Conservation (phyloP, 495 filamentous ascomycete species). For the Talaromyces wortmannii region DNA sequence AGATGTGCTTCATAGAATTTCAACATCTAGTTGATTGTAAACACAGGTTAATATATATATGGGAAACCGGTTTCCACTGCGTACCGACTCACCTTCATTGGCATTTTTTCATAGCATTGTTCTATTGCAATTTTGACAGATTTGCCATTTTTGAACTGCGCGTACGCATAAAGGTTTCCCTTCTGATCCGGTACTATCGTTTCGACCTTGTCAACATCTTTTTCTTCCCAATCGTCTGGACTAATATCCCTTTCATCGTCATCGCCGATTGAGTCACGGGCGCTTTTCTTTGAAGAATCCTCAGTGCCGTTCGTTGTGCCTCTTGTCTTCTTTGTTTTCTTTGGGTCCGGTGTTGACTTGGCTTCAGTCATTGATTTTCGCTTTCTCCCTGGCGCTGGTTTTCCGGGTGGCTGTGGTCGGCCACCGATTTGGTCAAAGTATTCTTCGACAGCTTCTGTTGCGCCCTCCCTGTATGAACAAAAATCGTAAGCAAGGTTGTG, state of each 20-base stretch:
- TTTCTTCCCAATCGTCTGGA: conserved; percentile 11
- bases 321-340: conserved; percentile 19
- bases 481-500: conserved; percentile 11
- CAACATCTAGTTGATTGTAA: conserved; percentile 31
- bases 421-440: conserved; percentile 55
- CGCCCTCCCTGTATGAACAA: conserved; percentile 32
- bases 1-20: conserved; percentile 40
- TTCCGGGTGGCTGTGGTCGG: conserved; percentile 29
- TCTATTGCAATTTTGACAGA: conserved; percentile 29
- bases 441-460: conserved; percentile 42
- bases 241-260: too few species aligned
- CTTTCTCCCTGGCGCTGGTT: conserved; percentile 10
- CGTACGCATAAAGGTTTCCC: conserved; percentile 35
- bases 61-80: too few species aligned
- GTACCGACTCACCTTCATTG: conserved; percentile 18
- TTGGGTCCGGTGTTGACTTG: conserved; percentile 11
- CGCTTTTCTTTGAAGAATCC: conserved; percentile 8
- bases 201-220: conserved; percentile 44
- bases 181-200: conserved; percentile 47
- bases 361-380: conserved; percentile 9
- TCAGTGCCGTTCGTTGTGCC: conserved; percentile 17
- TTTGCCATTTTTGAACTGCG: conserved; percentile 50
- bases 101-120: conserved; percentile 35
- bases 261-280: neutral
- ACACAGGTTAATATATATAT: neutral